Evolutionary conservation across 2,329 filamentous ascomycete species (phyloP), one percentile per base, ranked within the genome.

Genomic region (Cercospora zeae-maydis): DNA sequence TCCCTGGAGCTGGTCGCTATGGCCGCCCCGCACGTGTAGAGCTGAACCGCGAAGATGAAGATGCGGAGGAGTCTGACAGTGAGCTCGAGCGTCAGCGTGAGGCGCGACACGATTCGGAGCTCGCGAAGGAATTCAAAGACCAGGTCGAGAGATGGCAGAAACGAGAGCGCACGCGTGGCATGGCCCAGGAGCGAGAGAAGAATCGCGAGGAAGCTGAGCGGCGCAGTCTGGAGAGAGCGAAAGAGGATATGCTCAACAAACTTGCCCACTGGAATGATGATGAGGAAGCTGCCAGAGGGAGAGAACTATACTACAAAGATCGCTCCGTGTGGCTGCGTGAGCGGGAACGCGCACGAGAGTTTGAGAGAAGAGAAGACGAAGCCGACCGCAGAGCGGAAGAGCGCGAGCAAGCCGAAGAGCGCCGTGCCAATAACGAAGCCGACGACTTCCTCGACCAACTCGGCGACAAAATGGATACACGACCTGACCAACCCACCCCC

Each of bases 101-200:
- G 66, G 84, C 85, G 24, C 93, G 91, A 76, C 86, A 88, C 68
- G 83, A 89, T 36, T 82, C 87, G 0, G 92, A 97, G 21, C 83
- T 87, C 0, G 90, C 97, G 53, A 92, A 93, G 73, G 81, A 86
- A 52, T 97, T 91, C 73, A 81, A 90, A 0, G 93, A 96, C 70
- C 89, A 93, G 47, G 92, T 97, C 75, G 87, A 92, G 31, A 88
- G 92, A 66, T 98, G 93, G 93, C 82, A 92, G 27, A 96, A 96
- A 74, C 87, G 93, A 49, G 95, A 99, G 75, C 86, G 89, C 59
- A 90, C 90, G 64, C 86, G 92, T 42, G 89, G 91, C 13, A 90
- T 91, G 4, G 93, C 95, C 0, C 80, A 97, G 21, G 90, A 96
- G 69, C 87, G 95, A 63, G 93, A 97, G 73, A 88, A 86, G 70